Conservation (phyloP, 495 filamentous ascomycete genomes). For the Neurospora hispaniola region DNA sequence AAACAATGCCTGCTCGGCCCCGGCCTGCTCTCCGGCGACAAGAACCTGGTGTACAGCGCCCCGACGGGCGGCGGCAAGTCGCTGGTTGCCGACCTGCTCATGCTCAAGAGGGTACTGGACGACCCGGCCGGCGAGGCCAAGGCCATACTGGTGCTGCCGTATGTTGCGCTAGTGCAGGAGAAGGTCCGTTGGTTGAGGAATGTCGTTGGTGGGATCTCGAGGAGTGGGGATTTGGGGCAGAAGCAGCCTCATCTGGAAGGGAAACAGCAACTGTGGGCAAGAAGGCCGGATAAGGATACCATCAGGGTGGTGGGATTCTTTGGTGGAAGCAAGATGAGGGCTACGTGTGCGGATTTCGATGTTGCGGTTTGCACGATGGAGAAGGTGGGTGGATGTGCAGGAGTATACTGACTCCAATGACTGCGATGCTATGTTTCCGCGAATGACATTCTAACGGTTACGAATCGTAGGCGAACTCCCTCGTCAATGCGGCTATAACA, state of each 20-base stretch:
- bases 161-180: constrained; percentile 75
- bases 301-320: constrained; percentile 65
- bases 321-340: constrained; percentile 55
- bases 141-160: constrained; percentile 69
- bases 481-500: constrained; percentile 66
- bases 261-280: constrained; percentile 27
- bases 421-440: not conserved
- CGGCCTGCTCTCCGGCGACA: constrained; percentile 54
- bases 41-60: constrained; percentile 73
- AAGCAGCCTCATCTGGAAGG: constrained; percentile 10
- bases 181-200: constrained; percentile 69
- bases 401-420: not conserved
- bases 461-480: constrained; percentile 54
- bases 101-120: constrained; percentile 61
- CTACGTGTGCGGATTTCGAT: constrained; percentile 65
- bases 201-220: constrained; percentile 54
- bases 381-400: constrained; percentile 42
- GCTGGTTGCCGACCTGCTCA: constrained; percentile 63
- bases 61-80: constrained; percentile 79
- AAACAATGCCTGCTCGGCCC: constrained; percentile 62
- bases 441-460: constrained; percentile 9
- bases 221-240: constrained; percentile 17
- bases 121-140: constrained; percentile 45
- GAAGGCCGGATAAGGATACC: constrained; percentile 33
- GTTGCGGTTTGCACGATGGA: constrained; percentile 77